Evolutionary conservation across 768 basidiomycete species (phyloP).

Genomic region (Phanerodontia chrysosporium): DNA sequence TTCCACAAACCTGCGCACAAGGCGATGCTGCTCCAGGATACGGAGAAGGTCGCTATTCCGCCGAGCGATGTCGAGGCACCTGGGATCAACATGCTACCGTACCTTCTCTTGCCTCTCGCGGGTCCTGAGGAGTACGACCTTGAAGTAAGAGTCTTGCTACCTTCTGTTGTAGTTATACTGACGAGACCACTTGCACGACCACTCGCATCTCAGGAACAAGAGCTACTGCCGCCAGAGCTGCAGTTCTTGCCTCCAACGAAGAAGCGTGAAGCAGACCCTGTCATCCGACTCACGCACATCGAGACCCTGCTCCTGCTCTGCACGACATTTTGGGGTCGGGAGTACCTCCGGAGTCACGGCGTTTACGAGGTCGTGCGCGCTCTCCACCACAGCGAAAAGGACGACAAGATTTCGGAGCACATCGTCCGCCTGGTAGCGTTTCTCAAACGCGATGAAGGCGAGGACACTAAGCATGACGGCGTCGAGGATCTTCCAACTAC

Average conservation of each 20-base stretch:
- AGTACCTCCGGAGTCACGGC: constrained; percentile 72
- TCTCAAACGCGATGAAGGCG: constrained; percentile 74
- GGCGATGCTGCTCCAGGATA: constrained; percentile 67
- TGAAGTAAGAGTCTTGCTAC: constrained; percentile 49
- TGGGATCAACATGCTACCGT: constrained; percentile 82
- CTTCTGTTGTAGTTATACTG: neutral
- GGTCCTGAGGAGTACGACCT: constrained; percentile 94
- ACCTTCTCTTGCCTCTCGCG: constrained; percentile 84
- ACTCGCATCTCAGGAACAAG: constrained; percentile 62
- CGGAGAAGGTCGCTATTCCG: constrained; percentile 47
- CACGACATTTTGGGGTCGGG: constrained; percentile 85
- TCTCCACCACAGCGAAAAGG: constrained; percentile 72
- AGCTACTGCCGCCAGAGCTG: constrained; percentile 74
- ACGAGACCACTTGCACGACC: too few relatives aligned
- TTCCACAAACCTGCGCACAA: constrained; percentile 67
- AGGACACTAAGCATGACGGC: constrained; percentile 39
- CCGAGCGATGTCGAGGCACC: constrained; percentile 57
- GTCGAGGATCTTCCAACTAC: constrained; percentile 18
- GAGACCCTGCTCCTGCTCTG: constrained; percentile 88
- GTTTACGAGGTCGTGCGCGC: constrained; percentile 83
- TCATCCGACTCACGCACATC: constrained; percentile 76
- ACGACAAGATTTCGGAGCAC: constrained; percentile 79
- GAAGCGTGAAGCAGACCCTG: constrained; percentile 72
- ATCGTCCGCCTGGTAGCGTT: constrained; percentile 86
- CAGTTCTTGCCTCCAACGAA: constrained; percentile 90